These are phyloP conservation scores for Tulasnella sp. DNA, from an alignment of 768 basidiomycete genomes.

Conservation along the genomic window DNA sequence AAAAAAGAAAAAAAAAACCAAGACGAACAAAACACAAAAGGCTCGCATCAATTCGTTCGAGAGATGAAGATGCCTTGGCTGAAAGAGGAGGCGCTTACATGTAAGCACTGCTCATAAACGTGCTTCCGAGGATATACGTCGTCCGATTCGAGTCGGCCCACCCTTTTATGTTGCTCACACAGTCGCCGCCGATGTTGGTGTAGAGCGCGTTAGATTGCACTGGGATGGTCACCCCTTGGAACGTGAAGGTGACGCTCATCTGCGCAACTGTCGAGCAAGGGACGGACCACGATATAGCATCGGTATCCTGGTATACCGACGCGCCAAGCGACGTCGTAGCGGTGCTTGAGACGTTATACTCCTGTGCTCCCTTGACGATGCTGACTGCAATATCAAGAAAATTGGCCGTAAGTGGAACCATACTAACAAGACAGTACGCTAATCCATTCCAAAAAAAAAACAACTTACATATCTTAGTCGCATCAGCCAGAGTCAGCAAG, in stretches of 20 bases:
- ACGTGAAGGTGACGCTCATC: background rate
- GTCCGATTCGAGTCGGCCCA: background rate
- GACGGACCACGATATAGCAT: background rate
- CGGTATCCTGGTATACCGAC: background rate
- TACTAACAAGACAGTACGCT: too few relatives aligned
- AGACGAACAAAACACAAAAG: too few relatives aligned
- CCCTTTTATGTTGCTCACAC: conserved; percentile 12
- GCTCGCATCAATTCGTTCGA: too few relatives aligned
- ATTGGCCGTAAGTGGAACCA: too few relatives aligned
- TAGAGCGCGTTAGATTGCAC: background rate
- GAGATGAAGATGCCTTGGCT: background rate
- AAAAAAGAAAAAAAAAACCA: background rate
- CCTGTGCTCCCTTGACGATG: background rate
- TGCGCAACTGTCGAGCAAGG: background rate
- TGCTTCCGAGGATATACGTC: conserved; percentile 8
- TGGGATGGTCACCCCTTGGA: conserved; percentile 2
- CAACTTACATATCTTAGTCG: conserved; percentile 2
- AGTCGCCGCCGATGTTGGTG: background rate
- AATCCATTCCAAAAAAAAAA: background rate
- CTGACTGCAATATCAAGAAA: background rate
- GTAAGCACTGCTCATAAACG: conserved; percentile 11
- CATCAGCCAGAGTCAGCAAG: background rate
- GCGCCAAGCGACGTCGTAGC: background rate
- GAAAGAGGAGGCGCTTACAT: conserved; percentile 8
- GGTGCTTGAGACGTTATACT: background rate